Base-by-base conservation (phyloP, 805 yeast species). In the Metschnikowia noctiluminum region DNA sequence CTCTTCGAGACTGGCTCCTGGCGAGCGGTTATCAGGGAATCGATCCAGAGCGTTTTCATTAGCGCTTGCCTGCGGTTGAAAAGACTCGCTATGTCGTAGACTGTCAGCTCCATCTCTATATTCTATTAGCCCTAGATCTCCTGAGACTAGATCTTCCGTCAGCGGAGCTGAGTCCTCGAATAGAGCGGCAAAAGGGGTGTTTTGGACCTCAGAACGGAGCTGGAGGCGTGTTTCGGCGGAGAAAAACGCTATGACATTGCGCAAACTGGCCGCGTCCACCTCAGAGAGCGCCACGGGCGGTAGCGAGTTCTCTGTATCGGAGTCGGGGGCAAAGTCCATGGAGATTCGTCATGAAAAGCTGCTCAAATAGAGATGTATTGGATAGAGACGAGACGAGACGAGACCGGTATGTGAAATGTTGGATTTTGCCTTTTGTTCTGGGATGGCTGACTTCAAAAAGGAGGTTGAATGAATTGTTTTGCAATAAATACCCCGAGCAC, bases 301-400 rank as follows among this genome's bases (percentile, higher is more conserved):
- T 7, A 55, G 54, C 38, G 54, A 41, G 50, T 53, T 57, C 46
- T 55, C 59, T 41, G 51, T 42, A 39, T 57, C 60, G 43, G 60
- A 57, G 55, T 57, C 60, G 44, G 56, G 37, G 48, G 51, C 48
- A 42, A 36, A 40, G 42, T 55, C 57, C 57, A 53, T 55, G 9
- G 46, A 47, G 9, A 14, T 37, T 16, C 32, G 27, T 43, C 42
- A 50, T 42, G 45, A 42, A 46, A 36, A 35, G 27, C 35, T 26
- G 38, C 34, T 8, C 35, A 34, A 34, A n/a, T n/a, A 16, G 39
- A 28, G 28, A 16, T 16, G 5, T 35, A 15, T 13, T 21, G 12
- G 36, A 16, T 10, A 40, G 27, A 40, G 35, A 6, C 32, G 32
- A 30, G 32, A 30, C 32, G 32, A 30, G 32, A 30, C 32, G 21